These are phyloP conservation scores for Sedum album DNA, from an alignment of 164 flowering plant genomes.

Conservation along the genomic window DNA sequence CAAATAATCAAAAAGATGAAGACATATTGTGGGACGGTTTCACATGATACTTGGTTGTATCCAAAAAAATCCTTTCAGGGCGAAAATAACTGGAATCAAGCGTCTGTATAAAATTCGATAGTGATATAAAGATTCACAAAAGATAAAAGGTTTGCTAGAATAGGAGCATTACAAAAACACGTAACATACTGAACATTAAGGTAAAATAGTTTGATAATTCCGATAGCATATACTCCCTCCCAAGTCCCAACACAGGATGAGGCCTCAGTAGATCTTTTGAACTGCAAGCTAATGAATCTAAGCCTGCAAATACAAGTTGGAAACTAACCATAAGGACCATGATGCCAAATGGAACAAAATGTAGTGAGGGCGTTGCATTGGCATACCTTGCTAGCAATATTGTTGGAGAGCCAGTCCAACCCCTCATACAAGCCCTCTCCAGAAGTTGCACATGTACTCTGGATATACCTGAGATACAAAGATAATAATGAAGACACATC, in stretches of 20 bases:
- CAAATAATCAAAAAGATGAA: too few relatives aligned
- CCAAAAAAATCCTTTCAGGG: too few relatives aligned
- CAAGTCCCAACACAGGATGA: not conserved
- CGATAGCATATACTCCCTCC: not conserved
- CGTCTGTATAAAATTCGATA: not conserved
- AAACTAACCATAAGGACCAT: not conserved
- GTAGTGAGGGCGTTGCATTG: not conserved
- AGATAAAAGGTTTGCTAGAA: not conserved
- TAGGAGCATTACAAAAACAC: not conserved
- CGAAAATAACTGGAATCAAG: not conserved
- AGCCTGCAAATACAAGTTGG: not conserved
- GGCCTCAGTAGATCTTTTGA: not conserved
- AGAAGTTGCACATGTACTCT: slow-evolving; percentile 78
- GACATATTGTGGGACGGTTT: too few relatives aligned
- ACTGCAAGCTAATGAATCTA: not conserved
- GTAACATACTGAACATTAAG: not conserved
- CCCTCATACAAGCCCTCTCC: slow-evolving; percentile 81
- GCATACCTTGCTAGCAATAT: slow-evolving; percentile 31
- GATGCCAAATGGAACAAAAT: not conserved
- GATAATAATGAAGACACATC: not conserved
- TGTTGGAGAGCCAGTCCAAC: slow-evolving; percentile 58
- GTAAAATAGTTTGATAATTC: not conserved
- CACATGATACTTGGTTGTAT: too few relatives aligned
- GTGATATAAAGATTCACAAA: not conserved
- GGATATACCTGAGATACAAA: slow-evolving; percentile 49